Percentiles rank a stretch among this genome's conserved stretches.
phyloP scores from a whole-genome alignment of 2,329 filamentous ascomycete species.

The Penicillium freii region DNA sequence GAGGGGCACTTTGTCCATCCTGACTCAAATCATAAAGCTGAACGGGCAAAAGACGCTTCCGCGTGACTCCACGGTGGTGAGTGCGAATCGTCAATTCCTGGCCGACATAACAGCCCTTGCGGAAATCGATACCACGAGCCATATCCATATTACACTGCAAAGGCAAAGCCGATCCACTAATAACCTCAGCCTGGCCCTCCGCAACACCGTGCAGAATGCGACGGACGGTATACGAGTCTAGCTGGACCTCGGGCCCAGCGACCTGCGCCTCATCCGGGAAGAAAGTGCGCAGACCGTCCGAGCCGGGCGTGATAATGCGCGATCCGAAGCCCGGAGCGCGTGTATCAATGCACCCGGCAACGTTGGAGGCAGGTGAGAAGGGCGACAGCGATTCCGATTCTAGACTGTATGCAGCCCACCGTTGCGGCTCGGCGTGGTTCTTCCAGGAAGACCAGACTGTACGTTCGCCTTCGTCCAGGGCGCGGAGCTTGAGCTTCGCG shows the following conservation, averaged over 20 bases:
- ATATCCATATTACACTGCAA: conserved; percentile 88
- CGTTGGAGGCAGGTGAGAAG: conserved; percentile 26
- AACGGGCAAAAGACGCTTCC: conserved; percentile 84
- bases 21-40: conserved; percentile 61
- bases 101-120: conserved; percentile 94
- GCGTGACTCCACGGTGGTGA: conserved; percentile 87
- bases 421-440: conserved; percentile 41
- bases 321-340: conserved; percentile 43
- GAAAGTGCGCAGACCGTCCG: conserved; percentile 34
- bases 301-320: conserved; percentile 38
- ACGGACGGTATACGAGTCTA: conserved; percentile 68
- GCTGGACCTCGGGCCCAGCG: conserved; percentile 49
- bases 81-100: conserved; percentile 97
- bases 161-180: conserved; percentile 69
- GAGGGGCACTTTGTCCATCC: conserved; percentile 48
- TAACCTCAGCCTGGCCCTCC: conserved; percentile 80
- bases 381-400: conserved; percentile 34
- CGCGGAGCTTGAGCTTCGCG: conserved; percentile 69
- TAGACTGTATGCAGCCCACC: conserved; percentile 42
- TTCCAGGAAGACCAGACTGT: conserved; percentile 75
- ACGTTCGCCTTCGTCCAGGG: conserved; percentile 64
- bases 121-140: conserved; percentile 82
- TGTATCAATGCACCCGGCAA: conserved; percentile 40
- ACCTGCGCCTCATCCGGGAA: conserved; percentile 36
- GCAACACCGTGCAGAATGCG: conserved; percentile 78